Conservation (phyloP, 768 basidiomycete genomes). For the Pulveroboletus sp. region DNA sequence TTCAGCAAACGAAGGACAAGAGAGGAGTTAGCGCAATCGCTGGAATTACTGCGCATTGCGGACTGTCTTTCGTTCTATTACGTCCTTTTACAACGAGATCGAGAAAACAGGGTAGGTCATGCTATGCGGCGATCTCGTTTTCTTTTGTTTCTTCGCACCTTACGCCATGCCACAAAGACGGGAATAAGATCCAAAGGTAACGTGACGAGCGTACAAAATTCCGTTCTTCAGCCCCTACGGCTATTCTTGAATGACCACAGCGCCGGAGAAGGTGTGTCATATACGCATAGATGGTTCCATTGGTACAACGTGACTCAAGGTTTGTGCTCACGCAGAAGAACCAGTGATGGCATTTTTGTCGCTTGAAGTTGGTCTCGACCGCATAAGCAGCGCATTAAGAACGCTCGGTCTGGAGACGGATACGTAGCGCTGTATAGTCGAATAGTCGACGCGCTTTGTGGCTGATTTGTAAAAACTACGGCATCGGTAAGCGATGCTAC, state of each 20-base stretch:
- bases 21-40: conserved; percentile 46
- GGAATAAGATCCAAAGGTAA: conserved; percentile 45
- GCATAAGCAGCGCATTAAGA: conserved; percentile 40
- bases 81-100: conserved; percentile 56
- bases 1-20: conserved; percentile 36
- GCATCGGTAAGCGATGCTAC: background rate
- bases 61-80: conserved; percentile 70
- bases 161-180: conserved; percentile 36
- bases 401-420: conserved; percentile 5
- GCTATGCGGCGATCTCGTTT: background rate
- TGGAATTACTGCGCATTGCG: conserved; percentile 57
- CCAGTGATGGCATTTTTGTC: conserved; percentile 33
- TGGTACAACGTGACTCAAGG: background rate
- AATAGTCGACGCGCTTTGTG: background rate
- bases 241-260: conserved; percentile 34
- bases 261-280: conserved; percentile 25
- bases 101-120: conserved; percentile 45
- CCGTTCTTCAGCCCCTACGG: conserved; percentile 43
- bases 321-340: conserved; percentile 15
- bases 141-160: background rate
- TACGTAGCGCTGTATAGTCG: background rate
- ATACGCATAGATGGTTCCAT: background rate
- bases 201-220: conserved; percentile 40
- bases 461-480: conserved; percentile 14
- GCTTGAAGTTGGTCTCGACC: conserved; percentile 44